phyloP scores from a whole-genome alignment of 1,139 yeast genomes.

The Taphrina populina region DNA sequence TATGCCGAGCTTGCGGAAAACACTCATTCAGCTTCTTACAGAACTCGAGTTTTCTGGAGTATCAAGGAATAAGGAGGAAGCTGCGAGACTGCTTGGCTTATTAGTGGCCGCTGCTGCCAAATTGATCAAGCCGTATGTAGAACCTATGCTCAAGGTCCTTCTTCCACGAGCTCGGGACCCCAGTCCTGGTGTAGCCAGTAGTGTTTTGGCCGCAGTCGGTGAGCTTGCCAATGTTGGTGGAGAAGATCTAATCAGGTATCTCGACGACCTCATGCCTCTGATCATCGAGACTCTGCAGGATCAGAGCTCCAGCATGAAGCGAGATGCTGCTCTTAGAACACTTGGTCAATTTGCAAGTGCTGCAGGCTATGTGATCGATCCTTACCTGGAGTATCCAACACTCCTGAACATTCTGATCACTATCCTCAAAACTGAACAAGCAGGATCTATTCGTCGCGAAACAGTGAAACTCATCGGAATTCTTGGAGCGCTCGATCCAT shows the following conservation, averaged over 20 bases:
- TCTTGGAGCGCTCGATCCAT: conserved; percentile 94
- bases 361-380: conserved; percentile 93
- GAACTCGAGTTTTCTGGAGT: conserved; percentile 74
- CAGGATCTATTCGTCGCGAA: conserved; percentile 73
- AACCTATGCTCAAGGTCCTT: conserved; percentile 80
- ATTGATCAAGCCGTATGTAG: conserved; percentile 82
- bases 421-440: conserved; percentile 75
- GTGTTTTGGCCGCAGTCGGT: conserved; percentile 85
- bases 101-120: conserved; percentile 76
- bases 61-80: conserved; percentile 80
- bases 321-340: conserved; percentile 86
- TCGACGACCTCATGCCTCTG: conserved; percentile 78
- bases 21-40: conserved; percentile 78
- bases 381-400: conserved; percentile 86
- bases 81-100: conserved; percentile 70
- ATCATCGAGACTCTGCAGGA: conserved; percentile 86
- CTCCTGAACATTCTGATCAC: conserved; percentile 76
- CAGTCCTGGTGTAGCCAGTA: conserved; percentile 58
- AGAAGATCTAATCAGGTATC: conserved; percentile 71
- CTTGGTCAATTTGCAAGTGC: conserved; percentile 86
- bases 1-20: conserved; percentile 85
- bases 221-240: conserved; percentile 87
- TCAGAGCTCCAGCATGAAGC: conserved; percentile 77
- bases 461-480: conserved; percentile 87
- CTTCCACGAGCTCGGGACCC: conserved; percentile 72